Evolutionary conservation across 148 eudicot genomes (phyloP), one percentile per base, ranked within the genome.

Genomic region (Amaranthus hypochondriacus): DNA sequence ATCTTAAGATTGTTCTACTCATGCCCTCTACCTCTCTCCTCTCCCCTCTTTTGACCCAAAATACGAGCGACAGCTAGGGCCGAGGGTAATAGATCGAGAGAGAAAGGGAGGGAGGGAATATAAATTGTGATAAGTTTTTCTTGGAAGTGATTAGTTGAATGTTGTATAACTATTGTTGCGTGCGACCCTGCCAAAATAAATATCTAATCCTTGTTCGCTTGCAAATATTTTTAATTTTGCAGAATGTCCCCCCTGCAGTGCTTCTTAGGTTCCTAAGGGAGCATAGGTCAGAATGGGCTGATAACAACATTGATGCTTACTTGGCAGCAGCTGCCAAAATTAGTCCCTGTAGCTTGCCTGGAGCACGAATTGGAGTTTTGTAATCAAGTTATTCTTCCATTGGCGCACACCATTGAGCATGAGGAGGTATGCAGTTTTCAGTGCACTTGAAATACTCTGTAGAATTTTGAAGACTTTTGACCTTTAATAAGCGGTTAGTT

Each of bases 231-330:
- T 51, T 66, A 21, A 48, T 51, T 54, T 78, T 83, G 73, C 88
- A 95, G 98, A 95, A 92, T 92, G 98, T 95, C 39, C 93, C 97
- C 4, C 98, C 98, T 15, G 96, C 98, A 14, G 92, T 92, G 74
- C 93, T 95, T 56, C 89, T 95, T 10, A 80, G 96, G 77, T 95
- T 95, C 76, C 76, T 95, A 81, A 71, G 98, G 61, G 98, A 95
- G 83, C 97, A 95, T 80, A 86, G 98, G 77, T 95, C 97, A 39
- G 98, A 95, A 81, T 95, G 98, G 98, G 98, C 97, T 42, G 98
- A 95, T 87, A 90, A 83, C 79, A 89, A 78, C 66, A 86, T 90
- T 66, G 98, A 95, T 85, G 85, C 96, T 62, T 95, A 92, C 86
- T 78, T 91, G 39, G 97, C 98, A 14, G 90, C 93, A 50, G 96